phyloP scores from a whole-genome alignment of 2,329 filamentous ascomycete species.

The Fusarium kyushuense region DNA sequence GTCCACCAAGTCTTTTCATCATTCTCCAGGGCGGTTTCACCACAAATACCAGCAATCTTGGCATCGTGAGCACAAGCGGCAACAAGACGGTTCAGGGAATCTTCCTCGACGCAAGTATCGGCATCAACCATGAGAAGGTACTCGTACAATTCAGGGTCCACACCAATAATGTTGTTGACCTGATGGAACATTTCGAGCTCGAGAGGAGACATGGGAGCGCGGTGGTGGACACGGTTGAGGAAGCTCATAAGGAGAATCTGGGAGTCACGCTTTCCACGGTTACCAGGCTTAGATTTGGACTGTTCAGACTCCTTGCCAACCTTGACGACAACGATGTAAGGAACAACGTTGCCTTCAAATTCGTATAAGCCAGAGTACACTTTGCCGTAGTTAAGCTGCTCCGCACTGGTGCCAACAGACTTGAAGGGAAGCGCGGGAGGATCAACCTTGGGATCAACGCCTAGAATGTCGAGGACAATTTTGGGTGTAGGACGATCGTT shows the following conservation, averaged over 20 bases:
- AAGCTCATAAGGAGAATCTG: slow-evolving; percentile 97
- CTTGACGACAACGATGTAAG: slow-evolving; percentile 95
- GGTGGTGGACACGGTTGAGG: slow-evolving; percentile 96
- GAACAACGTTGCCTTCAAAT: slow-evolving; percentile 96
- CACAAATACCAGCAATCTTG: slow-evolving; percentile 97
- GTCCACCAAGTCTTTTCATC: slow-evolving; percentile 98
- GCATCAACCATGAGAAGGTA: slow-evolving; percentile 98
- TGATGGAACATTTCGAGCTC: slow-evolving; percentile 99
- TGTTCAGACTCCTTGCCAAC: slow-evolving; percentile 97
- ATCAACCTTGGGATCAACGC: slow-evolving; percentile 96
- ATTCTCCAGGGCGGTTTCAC: slow-evolving; percentile 95
- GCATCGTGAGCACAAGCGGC: slow-evolving; percentile 93
- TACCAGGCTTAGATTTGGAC: slow-evolving; percentile 89
- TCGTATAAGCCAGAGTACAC: slow-evolving; percentile 98
- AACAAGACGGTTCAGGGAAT: slow-evolving; percentile 91
- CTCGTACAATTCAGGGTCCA: slow-evolving; percentile 96
- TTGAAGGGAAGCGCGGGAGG: slow-evolving; percentile 95
- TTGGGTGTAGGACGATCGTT: slow-evolving; percentile 98
- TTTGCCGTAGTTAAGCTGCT: slow-evolving; percentile 98
- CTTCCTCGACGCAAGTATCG: slow-evolving; percentile 92
- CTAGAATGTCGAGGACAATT: slow-evolving; percentile 96
- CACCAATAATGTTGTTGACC: slow-evolving; percentile 98
- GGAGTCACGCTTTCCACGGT: slow-evolving; percentile 98
- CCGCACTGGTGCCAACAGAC: slow-evolving; percentile 86
- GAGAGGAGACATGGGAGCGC: slow-evolving; percentile 91